A percentile compares a stretch with the other conserved stretches of the same genome.
phyloP scores from a whole-genome alignment of 2,329 filamentous ascomycete species.

The Diplodia sapinea region DNA sequence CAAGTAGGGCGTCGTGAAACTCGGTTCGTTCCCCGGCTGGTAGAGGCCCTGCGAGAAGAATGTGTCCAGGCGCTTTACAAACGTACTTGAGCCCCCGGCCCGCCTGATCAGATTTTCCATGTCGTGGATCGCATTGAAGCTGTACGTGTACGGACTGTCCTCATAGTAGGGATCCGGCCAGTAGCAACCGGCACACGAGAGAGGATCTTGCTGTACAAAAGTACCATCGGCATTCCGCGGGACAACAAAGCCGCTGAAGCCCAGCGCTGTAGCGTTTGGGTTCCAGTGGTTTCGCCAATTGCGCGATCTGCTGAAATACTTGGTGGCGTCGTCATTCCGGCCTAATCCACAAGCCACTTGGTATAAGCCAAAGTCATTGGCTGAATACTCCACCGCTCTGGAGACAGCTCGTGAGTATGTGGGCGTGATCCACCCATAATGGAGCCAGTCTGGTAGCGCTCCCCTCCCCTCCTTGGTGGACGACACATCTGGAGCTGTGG shows the following conservation, averaged over 20 bases:
- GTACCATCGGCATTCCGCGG: slow-evolving; percentile 60
- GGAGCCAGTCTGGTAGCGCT: slow-evolving; percentile 71
- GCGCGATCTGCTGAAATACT: slow-evolving; percentile 66
- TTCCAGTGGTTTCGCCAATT: slow-evolving; percentile 80
- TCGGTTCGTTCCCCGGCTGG: slow-evolving; percentile 71
- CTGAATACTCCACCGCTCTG: slow-evolving; percentile 69
- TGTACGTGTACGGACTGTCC: slow-evolving; percentile 67
- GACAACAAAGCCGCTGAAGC: slow-evolving; percentile 70
- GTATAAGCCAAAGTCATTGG: slow-evolving; percentile 71
- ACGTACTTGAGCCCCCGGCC: slow-evolving; percentile 61
- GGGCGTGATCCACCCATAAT: slow-evolving; percentile 69
- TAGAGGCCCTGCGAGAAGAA: slow-evolving; percentile 68
- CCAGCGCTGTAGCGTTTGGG: slow-evolving; percentile 60
- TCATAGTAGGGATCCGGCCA: slow-evolving; percentile 69
- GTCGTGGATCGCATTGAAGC: slow-evolving; percentile 73
- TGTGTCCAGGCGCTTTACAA: slow-evolving; percentile 64
- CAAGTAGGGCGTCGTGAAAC: slow-evolving; percentile 70
- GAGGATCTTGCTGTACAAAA: slow-evolving; percentile 57
- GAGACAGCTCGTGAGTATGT: slow-evolving; percentile 66
- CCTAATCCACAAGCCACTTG: slow-evolving; percentile 64
- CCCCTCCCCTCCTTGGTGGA: slow-evolving; percentile 72
- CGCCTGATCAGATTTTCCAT: slow-evolving; percentile 60
- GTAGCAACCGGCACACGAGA: slow-evolving; percentile 66
- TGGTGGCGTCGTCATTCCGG: slow-evolving; percentile 50
- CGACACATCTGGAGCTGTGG: slow-evolving; percentile 58